Conservation (phyloP, 768 basidiomycete genomes). For the Boletus fagicola region DNA sequence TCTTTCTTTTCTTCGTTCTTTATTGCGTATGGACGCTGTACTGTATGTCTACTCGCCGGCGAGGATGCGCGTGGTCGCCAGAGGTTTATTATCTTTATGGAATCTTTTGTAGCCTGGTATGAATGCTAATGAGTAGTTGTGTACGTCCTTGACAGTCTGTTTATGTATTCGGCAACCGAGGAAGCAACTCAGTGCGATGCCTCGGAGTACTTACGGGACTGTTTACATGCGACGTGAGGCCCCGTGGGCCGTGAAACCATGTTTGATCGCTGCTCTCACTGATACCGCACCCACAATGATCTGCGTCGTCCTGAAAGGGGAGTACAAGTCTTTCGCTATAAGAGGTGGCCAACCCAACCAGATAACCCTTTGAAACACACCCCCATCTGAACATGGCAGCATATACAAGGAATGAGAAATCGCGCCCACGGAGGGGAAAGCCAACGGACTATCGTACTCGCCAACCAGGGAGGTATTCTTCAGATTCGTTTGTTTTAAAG, state of each 20-base stretch:
- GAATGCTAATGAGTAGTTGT: neutral
- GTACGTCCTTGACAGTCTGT: neutral
- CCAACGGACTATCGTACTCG: conserved; percentile 1
- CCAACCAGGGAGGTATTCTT: neutral
- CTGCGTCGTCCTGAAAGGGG: conserved; percentile 8
- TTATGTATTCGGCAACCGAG: neutral
- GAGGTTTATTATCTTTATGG: conserved; percentile 24
- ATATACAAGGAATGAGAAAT: conserved; percentile 6
- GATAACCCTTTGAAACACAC: neutral
- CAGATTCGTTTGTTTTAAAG: conserved; percentile 20
- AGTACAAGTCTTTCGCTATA: neutral
- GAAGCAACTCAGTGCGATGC: neutral
- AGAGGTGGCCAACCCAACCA: neutral
- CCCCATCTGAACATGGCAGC: conserved; percentile 18
- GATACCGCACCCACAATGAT: conserved; percentile 4
- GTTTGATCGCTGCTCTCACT: neutral
- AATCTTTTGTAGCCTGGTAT: conserved; percentile 17
- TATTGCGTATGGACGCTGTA: neutral
- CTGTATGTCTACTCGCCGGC: conserved; percentile 21
- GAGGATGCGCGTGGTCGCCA: conserved; percentile 9
- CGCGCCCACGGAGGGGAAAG: conserved; percentile 18
- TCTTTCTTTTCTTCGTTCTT: neutral
- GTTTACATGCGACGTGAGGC: neutral
- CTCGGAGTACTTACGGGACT: too few relatives aligned
- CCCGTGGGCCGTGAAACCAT: neutral